Evolutionary conservation across 2,329 filamentous ascomycete species (phyloP).

Genomic region (Lecanicillium sp.): DNA sequence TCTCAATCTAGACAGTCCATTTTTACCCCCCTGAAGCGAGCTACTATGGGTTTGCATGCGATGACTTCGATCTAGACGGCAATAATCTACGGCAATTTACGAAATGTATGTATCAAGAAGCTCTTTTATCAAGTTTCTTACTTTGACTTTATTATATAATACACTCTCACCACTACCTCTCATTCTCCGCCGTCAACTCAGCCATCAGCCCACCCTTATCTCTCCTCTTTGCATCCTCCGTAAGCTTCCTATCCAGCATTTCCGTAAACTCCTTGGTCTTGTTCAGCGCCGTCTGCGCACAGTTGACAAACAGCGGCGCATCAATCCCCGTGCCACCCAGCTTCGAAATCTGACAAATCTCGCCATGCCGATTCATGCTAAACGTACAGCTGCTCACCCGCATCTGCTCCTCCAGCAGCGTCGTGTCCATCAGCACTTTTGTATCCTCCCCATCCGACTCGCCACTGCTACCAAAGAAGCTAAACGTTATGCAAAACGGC

Average conservation of each 20-base stretch:
- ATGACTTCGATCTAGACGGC: background rate
- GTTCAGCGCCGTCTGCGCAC: constrained; percentile 62
- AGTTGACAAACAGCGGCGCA: constrained; percentile 68
- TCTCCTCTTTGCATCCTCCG: constrained; percentile 68
- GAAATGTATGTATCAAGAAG: too few relatives aligned
- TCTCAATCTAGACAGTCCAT: too few relatives aligned
- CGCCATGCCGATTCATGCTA: constrained; percentile 80
- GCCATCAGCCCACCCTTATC: constrained; percentile 72
- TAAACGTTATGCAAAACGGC: constrained; percentile 85
- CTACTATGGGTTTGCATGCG: background rate
- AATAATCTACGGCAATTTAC: background rate
- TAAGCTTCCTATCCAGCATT: constrained; percentile 63
- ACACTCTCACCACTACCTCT: constrained; percentile 33
- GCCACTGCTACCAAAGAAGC: constrained; percentile 57
- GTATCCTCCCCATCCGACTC: constrained; percentile 44
- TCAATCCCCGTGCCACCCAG: constrained; percentile 77
- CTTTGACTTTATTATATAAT: too few relatives aligned
- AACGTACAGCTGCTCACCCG: constrained; percentile 67
- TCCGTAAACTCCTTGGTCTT: constrained; percentile 76
- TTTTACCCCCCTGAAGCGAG: too few relatives aligned
- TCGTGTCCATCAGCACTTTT: constrained; percentile 60
- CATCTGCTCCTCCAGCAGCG: constrained; percentile 67
- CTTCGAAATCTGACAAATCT: constrained; percentile 88
- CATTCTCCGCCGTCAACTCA: constrained; percentile 77
- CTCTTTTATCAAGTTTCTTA: too few relatives aligned